These are phyloP conservation scores for Scedosporium minutisporum DNA, from an alignment of 2,329 filamentous ascomycete species.

Conservation along the genomic window DNA sequence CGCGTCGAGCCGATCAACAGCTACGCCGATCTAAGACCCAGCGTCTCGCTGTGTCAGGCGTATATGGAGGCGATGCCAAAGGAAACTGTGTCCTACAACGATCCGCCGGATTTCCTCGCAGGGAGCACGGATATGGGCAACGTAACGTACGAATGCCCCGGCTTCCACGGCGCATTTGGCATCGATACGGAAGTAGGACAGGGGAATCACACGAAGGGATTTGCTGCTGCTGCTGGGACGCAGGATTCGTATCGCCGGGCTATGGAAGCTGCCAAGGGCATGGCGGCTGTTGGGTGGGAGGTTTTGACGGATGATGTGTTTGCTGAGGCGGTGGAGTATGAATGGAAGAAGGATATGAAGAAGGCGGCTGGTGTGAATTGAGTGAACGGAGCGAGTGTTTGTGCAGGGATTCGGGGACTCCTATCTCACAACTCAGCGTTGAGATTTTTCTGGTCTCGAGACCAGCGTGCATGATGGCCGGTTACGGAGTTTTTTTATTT, in stretches of 20 bases:
- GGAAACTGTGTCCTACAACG: conserved; percentile 22
- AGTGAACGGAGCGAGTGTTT: background rate
- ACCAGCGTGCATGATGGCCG: no score
- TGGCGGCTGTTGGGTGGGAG: conserved; percentile 30
- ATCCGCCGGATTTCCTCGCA: conserved; percentile 15
- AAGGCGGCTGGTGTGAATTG: background rate
- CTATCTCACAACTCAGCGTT: no score
- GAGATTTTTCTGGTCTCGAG: no score
- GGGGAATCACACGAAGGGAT: conserved; percentile 25
- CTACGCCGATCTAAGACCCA: conserved; percentile 37
- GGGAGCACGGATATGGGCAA: conserved; percentile 43
- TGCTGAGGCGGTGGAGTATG: background rate
- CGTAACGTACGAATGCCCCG: conserved; percentile 35
- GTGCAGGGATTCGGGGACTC: no score
- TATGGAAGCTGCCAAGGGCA: conserved; percentile 32
- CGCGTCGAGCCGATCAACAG: conserved; percentile 17
- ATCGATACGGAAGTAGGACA: conserved; percentile 19
- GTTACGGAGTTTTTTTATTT: no score
- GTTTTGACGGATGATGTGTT: conserved; percentile 1
- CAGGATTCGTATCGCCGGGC: conserved; percentile 25
- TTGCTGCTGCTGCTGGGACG: conserved; percentile 32
- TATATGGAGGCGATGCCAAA: conserved; percentile 34
- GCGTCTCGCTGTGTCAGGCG: conserved; percentile 30
- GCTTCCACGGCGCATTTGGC: conserved; percentile 37
- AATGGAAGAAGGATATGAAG: background rate